Conservation (phyloP, 1,139 yeast species). For the Hyphopichia fennica region DNA sequence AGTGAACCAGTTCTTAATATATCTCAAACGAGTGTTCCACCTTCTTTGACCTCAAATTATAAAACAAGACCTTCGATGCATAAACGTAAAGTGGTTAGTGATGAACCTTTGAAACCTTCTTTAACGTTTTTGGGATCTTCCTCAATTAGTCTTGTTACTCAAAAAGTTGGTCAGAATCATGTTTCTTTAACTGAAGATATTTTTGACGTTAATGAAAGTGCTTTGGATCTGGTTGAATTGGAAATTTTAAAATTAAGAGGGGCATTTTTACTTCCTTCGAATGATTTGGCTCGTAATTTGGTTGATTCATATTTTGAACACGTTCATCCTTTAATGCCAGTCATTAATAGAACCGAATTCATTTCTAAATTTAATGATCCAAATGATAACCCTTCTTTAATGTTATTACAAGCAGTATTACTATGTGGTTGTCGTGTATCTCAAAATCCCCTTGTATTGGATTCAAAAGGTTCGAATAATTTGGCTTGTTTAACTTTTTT, state of each 20-base stretch:
- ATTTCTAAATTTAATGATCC: slow-evolving; percentile 59
- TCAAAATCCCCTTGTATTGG: slow-evolving; percentile 55
- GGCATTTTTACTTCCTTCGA: slow-evolving; percentile 68
- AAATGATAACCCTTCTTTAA: slow-evolving; percentile 62
- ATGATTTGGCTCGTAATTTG: slow-evolving; percentile 60
- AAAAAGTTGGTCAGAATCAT: slow-evolving; percentile 46
- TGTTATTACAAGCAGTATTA: slow-evolving; percentile 68
- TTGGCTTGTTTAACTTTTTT: slow-evolving; percentile 66
- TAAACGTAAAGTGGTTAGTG: slow-evolving; percentile 25
- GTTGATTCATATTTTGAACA: slow-evolving; percentile 64
- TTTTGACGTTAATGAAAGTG: slow-evolving; percentile 35
- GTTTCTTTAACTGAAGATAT: slow-evolving; percentile 42
- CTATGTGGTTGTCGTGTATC: slow-evolving; percentile 70
- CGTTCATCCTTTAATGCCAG: slow-evolving; percentile 71
- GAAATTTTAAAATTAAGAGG: slow-evolving; percentile 69
- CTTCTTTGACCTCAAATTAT: slow-evolving; percentile 43
- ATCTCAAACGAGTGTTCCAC: slow-evolving; percentile 45
- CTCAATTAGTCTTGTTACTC: slow-evolving; percentile 42
- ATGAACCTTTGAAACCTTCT: slow-evolving; percentile 18
- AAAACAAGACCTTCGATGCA: slow-evolving; percentile 42
- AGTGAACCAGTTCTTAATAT: slow-evolving; percentile 45
- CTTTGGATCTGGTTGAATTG: slow-evolving; percentile 64
- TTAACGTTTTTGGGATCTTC: slow-evolving; percentile 46
- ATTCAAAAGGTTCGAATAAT: slow-evolving; percentile 55
- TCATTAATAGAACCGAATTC: slow-evolving; percentile 65